These are phyloP conservation scores for Aureobasidium pullulans DNA, from an alignment of 2,329 filamentous ascomycete genomes.

Conservation along the genomic window DNA sequence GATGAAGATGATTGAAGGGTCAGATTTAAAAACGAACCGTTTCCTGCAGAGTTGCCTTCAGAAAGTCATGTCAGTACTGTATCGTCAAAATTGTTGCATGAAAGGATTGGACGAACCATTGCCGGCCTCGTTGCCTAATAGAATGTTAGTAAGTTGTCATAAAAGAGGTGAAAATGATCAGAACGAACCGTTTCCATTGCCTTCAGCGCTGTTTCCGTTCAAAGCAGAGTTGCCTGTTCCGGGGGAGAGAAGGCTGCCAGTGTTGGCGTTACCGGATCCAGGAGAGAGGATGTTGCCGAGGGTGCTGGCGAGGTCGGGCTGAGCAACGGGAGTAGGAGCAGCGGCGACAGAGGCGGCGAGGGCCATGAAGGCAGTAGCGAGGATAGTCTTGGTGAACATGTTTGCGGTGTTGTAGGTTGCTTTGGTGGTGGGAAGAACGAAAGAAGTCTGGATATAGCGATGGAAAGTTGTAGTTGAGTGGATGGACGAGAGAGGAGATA, in stretches of 20 bases:
- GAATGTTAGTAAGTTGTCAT: background rate
- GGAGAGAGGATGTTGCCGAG: background rate
- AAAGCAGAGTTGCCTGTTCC: background rate
- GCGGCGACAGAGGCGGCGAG: background rate
- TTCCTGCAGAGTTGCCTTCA: background rate
- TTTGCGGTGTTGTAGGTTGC: background rate
- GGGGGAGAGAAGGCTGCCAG: background rate
- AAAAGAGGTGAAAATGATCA: too few species aligned
- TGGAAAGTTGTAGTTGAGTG: background rate
- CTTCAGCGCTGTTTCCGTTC: background rate
- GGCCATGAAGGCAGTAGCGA: background rate
- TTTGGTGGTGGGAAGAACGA: background rate
- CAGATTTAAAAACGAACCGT: background rate
- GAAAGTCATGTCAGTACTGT: too few species aligned
- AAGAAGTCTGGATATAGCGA: background rate
- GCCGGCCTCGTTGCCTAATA: background rate
- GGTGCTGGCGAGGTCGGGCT: background rate
- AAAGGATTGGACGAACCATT: background rate
- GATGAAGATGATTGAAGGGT: too few species aligned
- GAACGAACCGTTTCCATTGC: background rate
- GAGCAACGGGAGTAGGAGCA: background rate
- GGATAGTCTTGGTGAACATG: conserved; percentile 11
- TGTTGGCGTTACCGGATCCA: background rate
- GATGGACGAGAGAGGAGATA: background rate
- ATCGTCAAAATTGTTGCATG: background rate